Conservation (phyloP, 2,329 filamentous ascomycete genomes). For the Trichophyton simii region DNA sequence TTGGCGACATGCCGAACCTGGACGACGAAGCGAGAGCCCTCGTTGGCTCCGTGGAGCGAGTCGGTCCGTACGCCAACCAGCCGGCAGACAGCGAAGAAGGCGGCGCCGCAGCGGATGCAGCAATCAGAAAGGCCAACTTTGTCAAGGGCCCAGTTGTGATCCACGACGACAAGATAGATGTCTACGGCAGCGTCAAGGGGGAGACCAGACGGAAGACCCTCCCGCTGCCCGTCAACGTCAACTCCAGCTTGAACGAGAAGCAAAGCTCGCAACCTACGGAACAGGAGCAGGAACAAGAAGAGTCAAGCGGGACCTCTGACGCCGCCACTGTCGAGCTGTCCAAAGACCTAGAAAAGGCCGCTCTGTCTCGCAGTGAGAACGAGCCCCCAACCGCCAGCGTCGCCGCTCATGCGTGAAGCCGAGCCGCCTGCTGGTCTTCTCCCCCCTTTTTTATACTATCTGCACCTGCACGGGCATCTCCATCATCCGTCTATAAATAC, state of each 20-base stretch:
- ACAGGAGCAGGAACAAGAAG: neutral
- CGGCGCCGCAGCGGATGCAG: neutral
- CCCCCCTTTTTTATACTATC: neutral
- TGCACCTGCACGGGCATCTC: neutral
- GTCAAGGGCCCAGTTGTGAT: conserved; percentile 48
- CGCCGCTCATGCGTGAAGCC: neutral
- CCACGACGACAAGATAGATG: conserved; percentile 69
- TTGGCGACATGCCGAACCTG: conserved; percentile 61
- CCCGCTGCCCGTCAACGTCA: neutral
- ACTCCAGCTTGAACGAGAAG: neutral
- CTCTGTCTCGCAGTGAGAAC: neutral
- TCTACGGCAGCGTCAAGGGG: conserved; percentile 48
- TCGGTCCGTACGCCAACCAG: conserved; percentile 17
- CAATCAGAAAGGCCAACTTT: conserved; percentile 10
- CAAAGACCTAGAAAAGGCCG: conserved; percentile 22
- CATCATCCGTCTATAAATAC: neutral
- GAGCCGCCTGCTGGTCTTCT: neutral
- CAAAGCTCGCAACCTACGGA: neutral
- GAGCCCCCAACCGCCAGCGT: neutral
- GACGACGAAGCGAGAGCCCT: conserved; percentile 40
- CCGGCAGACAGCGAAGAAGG: conserved; percentile 14
- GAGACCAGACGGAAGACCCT: conserved; percentile 9
- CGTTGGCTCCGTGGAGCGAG: conserved; percentile 20
- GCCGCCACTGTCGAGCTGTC: conserved; percentile 24
- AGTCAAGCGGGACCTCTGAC: neutral